Base-by-base conservation (phyloP, 23 red algal species). In the Gracilaria gracilis region DNA sequence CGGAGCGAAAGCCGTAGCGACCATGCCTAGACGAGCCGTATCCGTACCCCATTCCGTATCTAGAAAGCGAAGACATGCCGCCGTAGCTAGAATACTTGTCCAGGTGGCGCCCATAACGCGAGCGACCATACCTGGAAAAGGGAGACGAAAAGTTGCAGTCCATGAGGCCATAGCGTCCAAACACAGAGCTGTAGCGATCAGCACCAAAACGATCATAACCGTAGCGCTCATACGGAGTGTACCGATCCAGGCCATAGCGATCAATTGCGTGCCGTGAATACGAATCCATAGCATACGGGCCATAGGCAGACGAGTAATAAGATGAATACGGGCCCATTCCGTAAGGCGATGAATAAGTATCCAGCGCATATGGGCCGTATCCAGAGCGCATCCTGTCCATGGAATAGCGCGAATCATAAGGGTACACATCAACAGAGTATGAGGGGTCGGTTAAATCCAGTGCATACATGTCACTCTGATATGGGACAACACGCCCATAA, bases 101-200 rank as follows among this genome's bases (percentile, higher is more conserved):
- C 31, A 34, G 16, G 33, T 69, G 17, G 31, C 64, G 4, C 2
- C 64, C 64, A 37, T 36, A 69, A 17, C 64, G 31, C 5, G 33
- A 77, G 39, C 72, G 72, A 1, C 40, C 72, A 34, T 77, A 51
- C 39, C 40, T 9, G 21, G 72, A 48, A 11, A 6, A 25, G 27
- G 72, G 51, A 55, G 51, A 27, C 36, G 20, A 25, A 20, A 1
- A 9, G 39, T 50, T 31, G 4, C 40, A 28, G 19, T 77, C 39
- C 21, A 77, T 77, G 72, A 77, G 72, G 21, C 72, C 72, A 28
- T 77, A 77, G 72, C 72, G 72, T 11, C 72, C 72, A 77, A 77
- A 50, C n/a, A 51, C 39, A 19, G 72, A 48, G 46, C n/a, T 77
- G 72, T 77, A 51, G 72, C 72, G 72, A 25, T 77, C 23, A 7